Evolutionary conservation across 78 protist species (phyloP).

Genomic region (Dictyostelium brefeldianum): DNA sequence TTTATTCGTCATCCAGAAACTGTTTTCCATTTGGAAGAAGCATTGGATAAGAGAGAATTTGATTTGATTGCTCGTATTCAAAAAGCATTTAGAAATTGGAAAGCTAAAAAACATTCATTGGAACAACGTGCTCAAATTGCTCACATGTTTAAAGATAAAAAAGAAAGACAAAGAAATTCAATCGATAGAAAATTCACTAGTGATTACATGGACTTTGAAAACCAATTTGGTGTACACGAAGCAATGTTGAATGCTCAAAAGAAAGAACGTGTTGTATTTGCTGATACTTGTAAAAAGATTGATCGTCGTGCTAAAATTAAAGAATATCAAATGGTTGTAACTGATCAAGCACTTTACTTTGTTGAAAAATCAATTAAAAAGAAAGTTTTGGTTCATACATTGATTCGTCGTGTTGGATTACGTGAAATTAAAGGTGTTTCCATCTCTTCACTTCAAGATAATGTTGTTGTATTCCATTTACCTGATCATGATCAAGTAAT

Average conservation of each 20-base stretch:
- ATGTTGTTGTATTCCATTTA: conserved; percentile 73
- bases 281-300: conserved; percentile 66
- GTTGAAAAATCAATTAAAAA: conserved; percentile 79
- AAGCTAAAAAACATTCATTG: conserved; percentile 84
- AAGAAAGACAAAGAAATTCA: conserved; percentile 85
- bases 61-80: conserved; percentile 78
- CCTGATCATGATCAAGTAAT: conserved; percentile 86
- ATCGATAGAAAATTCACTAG: conserved; percentile 79
- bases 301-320: conserved; percentile 79
- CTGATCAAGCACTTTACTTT: conserved; percentile 82
- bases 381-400: conserved; percentile 45
- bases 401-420: conserved; percentile 44
- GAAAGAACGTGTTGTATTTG: conserved; percentile 83
- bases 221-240: conserved; percentile 80
- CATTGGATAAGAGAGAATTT: conserved; percentile 78
- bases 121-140: conserved; percentile 86
- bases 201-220: conserved; percentile 86
- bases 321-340: conserved; percentile 58
- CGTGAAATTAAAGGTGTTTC: conserved; percentile 69
- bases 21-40: conserved; percentile 85
- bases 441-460: conserved; percentile 60
- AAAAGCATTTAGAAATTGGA: conserved; percentile 77
- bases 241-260: conserved; percentile 78
- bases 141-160: conserved; percentile 80
- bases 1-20: conserved; percentile 93